Base-by-base conservation (phyloP, 257 asterid genomes). In the Verbena officinalis region DNA sequence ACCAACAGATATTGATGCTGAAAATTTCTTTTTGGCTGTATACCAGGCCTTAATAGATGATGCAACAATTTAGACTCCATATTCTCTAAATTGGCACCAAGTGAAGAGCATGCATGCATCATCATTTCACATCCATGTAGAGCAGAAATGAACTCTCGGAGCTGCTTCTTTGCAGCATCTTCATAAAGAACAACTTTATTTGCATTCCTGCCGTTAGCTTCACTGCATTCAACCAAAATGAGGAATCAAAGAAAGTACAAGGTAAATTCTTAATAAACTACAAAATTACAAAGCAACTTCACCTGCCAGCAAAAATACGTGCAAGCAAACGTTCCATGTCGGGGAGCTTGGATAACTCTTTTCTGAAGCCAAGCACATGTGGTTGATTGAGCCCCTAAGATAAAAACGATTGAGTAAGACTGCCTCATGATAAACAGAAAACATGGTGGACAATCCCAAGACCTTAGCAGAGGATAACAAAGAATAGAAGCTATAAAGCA, bases 251-350 rank as follows among this genome's bases (percentile, higher is more conserved):
- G 53, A 60, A 73, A 1, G 50, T 15, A 63, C 19, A 15, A 14
- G 14, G 71, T 15, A 46, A 42, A 61, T 50, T 20, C n/a, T n/a
- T 22, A 16, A 56, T 56, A 49, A 49, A 44, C 23, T 39, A 36
- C 20, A 39, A 56, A 57, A 53, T 10, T 15, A 13, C 27, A 62
- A 40, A 17, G 55, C 12, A 76, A 59, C 69, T 71, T 75, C 73
- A 90, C 99, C 99, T 86, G 87, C 81, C 77, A 65, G 95, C 79
- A 72, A 90, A 93, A 67, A 88, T 74, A 64, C 91, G 95, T 21
- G 99, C 94, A 73, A 93, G 90, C 80, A 86, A 76, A 60, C 97
- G 87, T 67, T 93, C 99, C 97, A 93, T 85, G 72, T 93, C 99
- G 0, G 96, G 97, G 56, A 93, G 90, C 79, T 77, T 81, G 65